Base-by-base conservation (phyloP, 2,329 filamentous ascomycete species). In the Biscogniauxia mediterranea region DNA sequence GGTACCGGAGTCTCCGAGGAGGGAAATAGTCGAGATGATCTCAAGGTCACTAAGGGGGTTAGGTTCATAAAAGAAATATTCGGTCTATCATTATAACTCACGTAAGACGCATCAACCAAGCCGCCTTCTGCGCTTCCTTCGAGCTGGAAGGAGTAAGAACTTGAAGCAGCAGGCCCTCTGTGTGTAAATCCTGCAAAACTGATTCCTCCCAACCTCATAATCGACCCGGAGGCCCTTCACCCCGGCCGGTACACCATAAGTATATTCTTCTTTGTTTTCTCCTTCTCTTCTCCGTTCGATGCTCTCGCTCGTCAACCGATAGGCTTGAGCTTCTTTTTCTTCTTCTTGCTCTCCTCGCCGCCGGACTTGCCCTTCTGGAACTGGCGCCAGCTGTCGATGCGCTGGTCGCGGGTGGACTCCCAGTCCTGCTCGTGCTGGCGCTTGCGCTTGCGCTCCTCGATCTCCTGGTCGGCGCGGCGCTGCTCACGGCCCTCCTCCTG, bases 401-500 rank as follows among this genome's bases (percentile, higher is more conserved):
- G 85, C 78, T 92, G 85, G 63, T 99, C 95, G 54, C 95, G 82
- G 25, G 90, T 96, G 72, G 91, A 88, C 80, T 99, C 95, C 95
- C 95, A 99, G 65, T 93, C 90, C 79, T 95, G 88, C 67, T 98
- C 93, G 75, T 95, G 92, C 73, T 98, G 93, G 62, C 95, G 84
- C 85, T 94, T 94, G 69, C 90, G 84, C 79, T 93, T 94, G 70
- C 91, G 81, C 68, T 85, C 85, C 70, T 94, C 92, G 9, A 90
- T 64, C 78, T 97, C 94, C 69, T 93, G 91, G 21, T 99, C 95
- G 70, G 88, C 88, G 74, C 90, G 90, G 73, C 88, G 86, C 83
- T 96, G 89, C 80, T 95, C 89, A 58, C 95, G 84, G 6, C 95
- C 95, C 76, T 99, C 94, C 77, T 99, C 95, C 77, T 96, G 92